Conservation (phyloP, 495 filamentous ascomycete species). For the Aspergillus bridgeri region DNA sequence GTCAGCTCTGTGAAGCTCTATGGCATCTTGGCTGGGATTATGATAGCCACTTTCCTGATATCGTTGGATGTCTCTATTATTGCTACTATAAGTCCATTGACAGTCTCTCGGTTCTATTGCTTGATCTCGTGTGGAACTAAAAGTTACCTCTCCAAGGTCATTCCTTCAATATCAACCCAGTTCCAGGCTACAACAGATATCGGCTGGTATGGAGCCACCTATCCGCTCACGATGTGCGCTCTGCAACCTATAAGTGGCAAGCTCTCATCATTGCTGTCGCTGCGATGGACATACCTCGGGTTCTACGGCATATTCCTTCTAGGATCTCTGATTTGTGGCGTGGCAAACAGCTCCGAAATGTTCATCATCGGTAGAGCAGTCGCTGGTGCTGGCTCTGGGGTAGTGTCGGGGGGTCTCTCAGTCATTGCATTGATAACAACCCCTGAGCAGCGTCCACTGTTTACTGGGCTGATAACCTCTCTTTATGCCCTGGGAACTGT, state of each 20-base stretch:
- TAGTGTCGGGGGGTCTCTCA: conserved; percentile 25
- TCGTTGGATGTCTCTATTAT: conserved; percentile 4
- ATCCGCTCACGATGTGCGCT: conserved; percentile 54
- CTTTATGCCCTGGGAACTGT: conserved; percentile 19
- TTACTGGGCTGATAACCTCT: conserved; percentile 8
- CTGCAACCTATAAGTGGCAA: conserved; percentile 51
- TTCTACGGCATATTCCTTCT: conserved; percentile 69
- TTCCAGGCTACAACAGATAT: conserved; percentile 45
- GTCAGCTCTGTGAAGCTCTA: conserved; percentile 5
- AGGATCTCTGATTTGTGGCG: conserved; percentile 67
- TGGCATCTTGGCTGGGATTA: conserved; percentile 1
- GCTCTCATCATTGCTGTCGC: conserved; percentile 51
- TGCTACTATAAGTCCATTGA: conserved; percentile 2
- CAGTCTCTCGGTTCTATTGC: background rate
- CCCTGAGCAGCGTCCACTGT: conserved; percentile 7
- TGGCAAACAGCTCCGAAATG: conserved; percentile 60
- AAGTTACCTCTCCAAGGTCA: conserved; percentile 22
- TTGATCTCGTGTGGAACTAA: background rate
- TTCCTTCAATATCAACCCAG: conserved; percentile 44
- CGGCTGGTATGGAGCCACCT: conserved; percentile 51
- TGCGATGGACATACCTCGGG: conserved; percentile 60
- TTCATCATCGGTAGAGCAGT: conserved; percentile 76
- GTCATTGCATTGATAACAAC: conserved; percentile 15
- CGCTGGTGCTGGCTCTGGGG: conserved; percentile 59
- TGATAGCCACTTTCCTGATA: conserved; percentile 4